Conservation (phyloP, 2,329 filamentous ascomycete species). For the Epichloe hybrida region DNA sequence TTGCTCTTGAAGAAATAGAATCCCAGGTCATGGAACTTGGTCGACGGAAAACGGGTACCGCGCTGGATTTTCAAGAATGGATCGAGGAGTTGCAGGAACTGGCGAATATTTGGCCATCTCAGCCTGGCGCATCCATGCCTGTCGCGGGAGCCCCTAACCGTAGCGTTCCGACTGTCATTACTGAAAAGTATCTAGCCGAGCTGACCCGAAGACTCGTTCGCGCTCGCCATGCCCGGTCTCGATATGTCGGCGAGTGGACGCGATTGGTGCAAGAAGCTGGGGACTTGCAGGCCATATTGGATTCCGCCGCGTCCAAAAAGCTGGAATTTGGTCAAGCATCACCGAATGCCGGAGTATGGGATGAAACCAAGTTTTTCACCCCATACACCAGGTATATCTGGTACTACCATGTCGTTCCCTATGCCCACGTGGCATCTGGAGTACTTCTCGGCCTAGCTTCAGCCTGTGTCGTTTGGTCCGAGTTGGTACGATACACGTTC, state of each 20-base stretch:
- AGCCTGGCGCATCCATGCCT: slow-evolving; percentile 28
- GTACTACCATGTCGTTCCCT: slow-evolving; percentile 61
- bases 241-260: slow-evolving; percentile 81
- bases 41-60: slow-evolving; percentile 66
- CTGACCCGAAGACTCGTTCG: slow-evolving; percentile 70
- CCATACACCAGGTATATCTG: slow-evolving; percentile 72
- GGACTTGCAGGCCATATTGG: slow-evolving; percentile 66
- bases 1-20: slow-evolving; percentile 69
- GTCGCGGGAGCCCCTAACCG: slow-evolving; percentile 29
- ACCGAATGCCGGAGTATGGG: slow-evolving; percentile 39
- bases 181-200: slow-evolving; percentile 84
- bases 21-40: slow-evolving; percentile 66
- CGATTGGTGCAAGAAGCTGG: slow-evolving; percentile 60
- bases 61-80: slow-evolving; percentile 73
- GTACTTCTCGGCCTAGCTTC: slow-evolving; percentile 61
- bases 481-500: slow-evolving; percentile 72
- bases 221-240: slow-evolving; percentile 67
- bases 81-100: slow-evolving; percentile 85
- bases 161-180: slow-evolving; percentile 67
- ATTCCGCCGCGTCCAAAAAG: slow-evolving; percentile 67
- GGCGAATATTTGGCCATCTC: slow-evolving; percentile 52
- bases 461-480: slow-evolving; percentile 79
- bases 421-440: slow-evolving; percentile 50
- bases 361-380: slow-evolving; percentile 49
- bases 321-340: slow-evolving; percentile 58